Percentiles rank a stretch among this genome's conserved stretches.
Evolutionary conservation across 495 filamentous ascomycete species (phyloP).

Genomic region (Penicilliopsis zonata): DNA sequence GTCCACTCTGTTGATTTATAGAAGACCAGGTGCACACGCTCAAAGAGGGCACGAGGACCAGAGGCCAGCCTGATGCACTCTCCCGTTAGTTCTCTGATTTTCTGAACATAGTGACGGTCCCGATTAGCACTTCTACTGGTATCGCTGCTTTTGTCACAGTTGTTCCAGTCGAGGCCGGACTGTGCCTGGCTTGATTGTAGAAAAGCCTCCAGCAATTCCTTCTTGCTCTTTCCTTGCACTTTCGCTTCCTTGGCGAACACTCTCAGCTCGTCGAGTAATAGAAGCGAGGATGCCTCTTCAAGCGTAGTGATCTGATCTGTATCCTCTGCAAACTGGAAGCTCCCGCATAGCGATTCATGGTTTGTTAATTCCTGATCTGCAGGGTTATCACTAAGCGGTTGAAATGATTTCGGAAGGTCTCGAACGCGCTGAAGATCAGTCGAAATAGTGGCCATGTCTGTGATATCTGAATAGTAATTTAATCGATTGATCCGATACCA

Average conservation of each 20-base stretch:
- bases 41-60: conserved; percentile 70
- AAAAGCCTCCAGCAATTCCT: conserved; percentile 61
- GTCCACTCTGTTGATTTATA: conserved; percentile 96
- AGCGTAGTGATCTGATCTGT: conserved; percentile 65
- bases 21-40: conserved; percentile 89
- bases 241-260: conserved; percentile 75
- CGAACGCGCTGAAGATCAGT: conserved; percentile 36
- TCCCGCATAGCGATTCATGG: conserved; percentile 31
- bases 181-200: conserved; percentile 61
- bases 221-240: conserved; percentile 81
- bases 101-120: conserved; percentile 52
- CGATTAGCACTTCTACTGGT: conserved; percentile 36
- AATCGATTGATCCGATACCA: conserved; percentile 81
- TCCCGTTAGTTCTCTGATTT: conserved; percentile 71
- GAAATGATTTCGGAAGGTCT: conserved; percentile 25
- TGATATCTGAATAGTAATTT: conserved; percentile 72
- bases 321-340: conserved; percentile 69
- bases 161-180: conserved; percentile 51
- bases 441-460: conserved; percentile 54
- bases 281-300: conserved; percentile 73
- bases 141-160: conserved; percentile 39
- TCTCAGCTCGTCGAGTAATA: conserved; percentile 81
- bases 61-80: conserved; percentile 72
- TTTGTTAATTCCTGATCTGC: conserved; percentile 34
- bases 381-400: conserved; percentile 23